phyloP scores from a whole-genome alignment of 2,329 filamentous ascomycete species.

The Trichoderma koningii region DNA sequence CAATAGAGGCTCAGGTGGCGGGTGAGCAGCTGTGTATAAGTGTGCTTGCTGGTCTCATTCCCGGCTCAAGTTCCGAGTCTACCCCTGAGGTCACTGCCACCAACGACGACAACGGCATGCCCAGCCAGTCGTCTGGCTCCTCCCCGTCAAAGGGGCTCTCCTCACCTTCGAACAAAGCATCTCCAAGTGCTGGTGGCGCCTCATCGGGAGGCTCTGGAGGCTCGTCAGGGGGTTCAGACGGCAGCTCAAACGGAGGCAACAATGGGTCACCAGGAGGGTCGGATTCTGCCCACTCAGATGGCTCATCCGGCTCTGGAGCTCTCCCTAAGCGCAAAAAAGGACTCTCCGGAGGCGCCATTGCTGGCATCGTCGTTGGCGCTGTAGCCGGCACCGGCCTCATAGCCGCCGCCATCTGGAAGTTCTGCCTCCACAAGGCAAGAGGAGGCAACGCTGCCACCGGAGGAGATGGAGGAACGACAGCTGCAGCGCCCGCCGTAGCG shows the following conservation, averaged over 20 bases:
- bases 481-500: not conserved
- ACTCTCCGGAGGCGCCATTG: conserved; percentile 18
- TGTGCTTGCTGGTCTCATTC: conserved; percentile 9
- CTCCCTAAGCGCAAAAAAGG: not conserved
- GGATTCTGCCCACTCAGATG: not conserved
- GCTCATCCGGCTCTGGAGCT: not conserved
- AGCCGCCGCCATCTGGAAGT: conserved; percentile 3
- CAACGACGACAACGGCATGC: not conserved
- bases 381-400: not conserved
- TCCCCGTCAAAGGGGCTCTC: not conserved
- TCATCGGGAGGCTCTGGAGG: conserved; percentile 4
- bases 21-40: conserved; percentile 22
- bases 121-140: not conserved
- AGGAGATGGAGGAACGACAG: not conserved
- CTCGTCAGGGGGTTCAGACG: not conserved
- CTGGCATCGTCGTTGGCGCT: conserved; percentile 10
- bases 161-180: not conserved
- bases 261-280: not conserved
- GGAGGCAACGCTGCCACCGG: conserved; percentile 7
- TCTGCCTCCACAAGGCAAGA: conserved; percentile 6
- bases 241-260: not conserved
- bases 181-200: not conserved
- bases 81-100: not conserved
- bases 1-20: conserved; percentile 10
- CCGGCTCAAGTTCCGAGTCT: not conserved